Base-by-base conservation (phyloP, 192 early-diverging fungal genomes). In the Geosiphon pyriformis region DNA sequence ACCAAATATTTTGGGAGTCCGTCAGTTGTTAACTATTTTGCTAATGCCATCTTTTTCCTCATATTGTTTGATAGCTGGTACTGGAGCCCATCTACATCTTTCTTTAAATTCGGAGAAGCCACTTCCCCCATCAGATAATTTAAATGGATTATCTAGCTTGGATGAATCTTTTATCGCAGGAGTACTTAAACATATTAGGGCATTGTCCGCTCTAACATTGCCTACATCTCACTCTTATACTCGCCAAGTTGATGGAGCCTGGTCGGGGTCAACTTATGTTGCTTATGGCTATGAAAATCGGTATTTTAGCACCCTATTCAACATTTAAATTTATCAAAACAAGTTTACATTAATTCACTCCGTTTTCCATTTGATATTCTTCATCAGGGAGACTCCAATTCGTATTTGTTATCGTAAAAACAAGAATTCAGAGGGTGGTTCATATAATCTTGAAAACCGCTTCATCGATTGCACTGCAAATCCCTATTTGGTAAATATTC, bases 41-140 rank as follows among this genome's bases (percentile, higher is more conserved):
- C 42, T 46, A 10, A 10, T 46, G 6, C 42, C 42, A 22, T 34
- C 23, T 23, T 59, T 11, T 0, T 20, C 6, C 12, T 33, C 42
- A 23, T 37, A 26, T 10, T 61, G 29, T 47, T 29, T 31, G 32
- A 25, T n/a, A 62, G 60, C 42, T 6, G 60, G 60, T 46, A 50
- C 22, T 48, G 60, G 42, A 18, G 26, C 60, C 46, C 46, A 62
- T 50, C 0, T 62, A 18, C 60, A 62, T 47, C 17, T 62, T 7
- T 62, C 60, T 20, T 42, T 42, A 15, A 42, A 6, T 6, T 10
- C 37, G 37, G 37, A 42, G 15, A 42, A 42, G 7, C 37, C 6
- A 42, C 6, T 10, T 42, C 15, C 37, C 6, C 37, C 37, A 6
- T n/a, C n/a, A n/a, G n/a, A n/a, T n/a, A 42, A 42, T 42, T 10